These are phyloP conservation scores for Panicum miliaceum DNA, from an alignment of 176 grass and related monocot genomes.

Conservation along the genomic window DNA sequence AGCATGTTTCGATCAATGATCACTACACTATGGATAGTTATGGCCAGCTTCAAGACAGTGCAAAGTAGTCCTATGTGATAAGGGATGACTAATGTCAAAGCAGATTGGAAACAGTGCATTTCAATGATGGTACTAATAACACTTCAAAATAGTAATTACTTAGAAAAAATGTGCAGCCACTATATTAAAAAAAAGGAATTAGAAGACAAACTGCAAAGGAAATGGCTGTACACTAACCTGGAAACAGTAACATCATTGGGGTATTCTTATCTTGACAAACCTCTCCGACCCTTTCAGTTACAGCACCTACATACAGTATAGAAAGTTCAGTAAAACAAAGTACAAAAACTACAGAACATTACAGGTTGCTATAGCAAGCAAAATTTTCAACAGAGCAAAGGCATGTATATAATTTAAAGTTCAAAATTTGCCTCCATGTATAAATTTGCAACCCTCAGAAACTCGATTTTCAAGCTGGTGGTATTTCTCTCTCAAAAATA, in stretches of 20 bases:
- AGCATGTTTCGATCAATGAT: not conserved
- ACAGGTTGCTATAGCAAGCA: not conserved
- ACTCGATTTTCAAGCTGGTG: too few relatives aligned
- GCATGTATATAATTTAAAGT: not conserved
- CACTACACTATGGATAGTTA: not conserved
- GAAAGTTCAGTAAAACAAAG: not conserved
- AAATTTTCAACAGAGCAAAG: not conserved
- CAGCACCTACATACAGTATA: constrained; percentile 63
- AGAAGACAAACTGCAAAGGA: not conserved
- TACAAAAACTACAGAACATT: constrained; percentile 17
- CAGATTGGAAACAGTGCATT: not conserved
- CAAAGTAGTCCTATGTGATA: not conserved
- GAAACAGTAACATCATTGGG: constrained; percentile 88
- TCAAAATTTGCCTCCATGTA: not conserved
- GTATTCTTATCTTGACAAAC: constrained; percentile 62
- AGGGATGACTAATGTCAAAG: not conserved
- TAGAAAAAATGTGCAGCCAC: not conserved
- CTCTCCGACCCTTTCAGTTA: constrained; percentile 79
- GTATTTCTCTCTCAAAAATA: too few relatives aligned
- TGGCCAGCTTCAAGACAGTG: constrained; percentile 6
- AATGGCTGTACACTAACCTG: constrained; percentile 58
- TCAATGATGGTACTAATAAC: constrained; percentile 1
- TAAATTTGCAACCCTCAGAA: not conserved
- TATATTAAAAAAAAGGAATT: not conserved
- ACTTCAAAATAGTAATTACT: not conserved